Base-by-base conservation (phyloP, 768 basidiomycete species). In the Cystobasidiopsis lactophilus region DNA sequence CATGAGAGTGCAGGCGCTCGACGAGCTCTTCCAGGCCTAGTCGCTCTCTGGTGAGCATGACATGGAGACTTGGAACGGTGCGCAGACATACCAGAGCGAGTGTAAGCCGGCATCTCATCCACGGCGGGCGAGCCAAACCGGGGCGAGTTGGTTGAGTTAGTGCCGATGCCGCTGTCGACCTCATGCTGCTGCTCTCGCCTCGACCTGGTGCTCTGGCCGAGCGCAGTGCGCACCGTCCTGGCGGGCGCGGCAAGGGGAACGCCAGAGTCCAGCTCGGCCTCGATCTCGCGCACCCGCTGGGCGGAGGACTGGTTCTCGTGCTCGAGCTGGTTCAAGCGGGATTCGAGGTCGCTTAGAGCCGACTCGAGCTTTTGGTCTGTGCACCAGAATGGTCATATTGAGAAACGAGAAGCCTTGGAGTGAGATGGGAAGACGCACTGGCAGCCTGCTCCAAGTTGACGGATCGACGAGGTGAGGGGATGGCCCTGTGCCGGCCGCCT, bases 281-380 rank as follows among this genome's bases (percentile, higher is more conserved):
- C 60, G 31, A 61, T 47, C 29, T 61, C 57, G n/a, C 41, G 43
- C 23, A 63, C 59, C 5, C 58, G 44, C 3, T 37, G 39, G 9
- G 51, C 51, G 0, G 56, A 58, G 5, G 29, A 5, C n/a, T 52
- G 52, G 50, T 63, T 61, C 50, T 63, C 57, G 7, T 35, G 30
- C 41, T 63, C 62, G 30, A 60, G 54, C 3, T 13, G 5, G 23
- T 51, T 49, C 29, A 57, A 33, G 13, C 48, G 49, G 7, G 23
- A 0, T 18, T 43, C 55, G 13, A 60, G 50, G 18, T 50, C n/a
- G 2, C 46, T 5, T 23, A 61, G 48, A 1, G 54, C 58, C 1
- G 35, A 29, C 11, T 54, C 19, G 29, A 59, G 48, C 40, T 55
- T 47, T 21, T 54, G 52, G 45, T 59, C 60, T 59, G 52, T 10